Evolutionary conservation across 192 early-diverging fungal species (phyloP).

Genomic region (Coemansia sp.): DNA sequence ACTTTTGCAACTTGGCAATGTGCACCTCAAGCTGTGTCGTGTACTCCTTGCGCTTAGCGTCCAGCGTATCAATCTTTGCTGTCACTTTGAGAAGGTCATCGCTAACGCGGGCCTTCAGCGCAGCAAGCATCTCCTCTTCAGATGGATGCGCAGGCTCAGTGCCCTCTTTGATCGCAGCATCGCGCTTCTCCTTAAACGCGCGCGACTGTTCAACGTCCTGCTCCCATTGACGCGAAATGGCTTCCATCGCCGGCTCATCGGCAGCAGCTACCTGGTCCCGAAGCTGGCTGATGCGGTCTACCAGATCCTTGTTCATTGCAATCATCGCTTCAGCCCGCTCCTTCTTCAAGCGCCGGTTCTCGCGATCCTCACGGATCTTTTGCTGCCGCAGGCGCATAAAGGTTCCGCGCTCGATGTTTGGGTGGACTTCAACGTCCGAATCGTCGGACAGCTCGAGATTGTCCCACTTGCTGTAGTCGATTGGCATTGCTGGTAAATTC

Average conservation of each 20-base stretch:
- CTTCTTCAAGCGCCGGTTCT: constrained; percentile 65
- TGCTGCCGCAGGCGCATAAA: constrained; percentile 89
- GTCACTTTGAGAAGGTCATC: constrained; percentile 34
- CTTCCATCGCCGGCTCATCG: constrained; percentile 16
- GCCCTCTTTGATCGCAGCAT: constrained; percentile 20
- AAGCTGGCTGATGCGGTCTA: constrained; percentile 25
- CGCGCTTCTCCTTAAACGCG: constrained; percentile 49
- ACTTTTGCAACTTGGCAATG: constrained; percentile 38
- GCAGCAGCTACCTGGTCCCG: constrained; percentile 21
- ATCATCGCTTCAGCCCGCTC: constrained; percentile 32
- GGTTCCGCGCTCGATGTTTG: constrained; percentile 91
- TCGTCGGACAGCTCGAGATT: constrained; percentile 94
- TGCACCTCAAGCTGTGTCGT: constrained; percentile 44
- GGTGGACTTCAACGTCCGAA: constrained; percentile 94
- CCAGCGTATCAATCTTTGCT: constrained; percentile 19
- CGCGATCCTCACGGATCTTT: constrained; percentile 83
- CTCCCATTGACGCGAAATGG: constrained; percentile 21
- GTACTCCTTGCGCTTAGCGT: constrained; percentile 42
- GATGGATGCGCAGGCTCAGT: constrained; percentile 28
- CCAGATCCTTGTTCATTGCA: constrained; percentile 38
- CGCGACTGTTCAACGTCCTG: constrained; percentile 37
- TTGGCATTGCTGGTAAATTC: constrained; percentile 26
- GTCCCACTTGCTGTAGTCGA: constrained; percentile 97
- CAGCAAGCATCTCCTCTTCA: constrained; percentile 55
- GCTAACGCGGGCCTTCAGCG: constrained; percentile 52